A percentile compares a stretch with the other conserved stretches of the same genome.
These are phyloP conservation scores for Hirschioporus abietinus DNA, from an alignment of 768 basidiomycete genomes.

Conservation along the genomic window DNA sequence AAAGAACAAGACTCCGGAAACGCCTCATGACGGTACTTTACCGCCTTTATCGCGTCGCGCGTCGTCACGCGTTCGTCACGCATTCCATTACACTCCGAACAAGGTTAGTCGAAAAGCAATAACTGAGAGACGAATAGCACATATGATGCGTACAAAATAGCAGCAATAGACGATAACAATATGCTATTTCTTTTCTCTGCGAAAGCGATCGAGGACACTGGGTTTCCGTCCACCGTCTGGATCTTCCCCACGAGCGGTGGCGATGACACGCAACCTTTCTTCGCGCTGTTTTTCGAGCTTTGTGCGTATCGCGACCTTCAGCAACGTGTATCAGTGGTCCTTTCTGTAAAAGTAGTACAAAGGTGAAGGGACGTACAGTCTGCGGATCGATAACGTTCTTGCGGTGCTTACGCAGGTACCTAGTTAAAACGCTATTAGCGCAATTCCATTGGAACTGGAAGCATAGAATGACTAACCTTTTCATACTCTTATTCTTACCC, in stretches of 20 bases:
- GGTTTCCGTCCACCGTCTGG: slow-evolving; percentile 20
- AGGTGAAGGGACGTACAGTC: slow-evolving; percentile 44
- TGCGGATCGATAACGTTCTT: slow-evolving; percentile 92
- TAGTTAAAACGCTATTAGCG: slow-evolving; percentile 16
- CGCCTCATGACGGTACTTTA: no score
- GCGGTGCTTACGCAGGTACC: slow-evolving; percentile 81
- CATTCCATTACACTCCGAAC: neutral
- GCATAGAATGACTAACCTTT: slow-evolving; percentile 41
- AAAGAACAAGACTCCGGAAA: neutral
- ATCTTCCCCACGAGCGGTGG: slow-evolving; percentile 18
- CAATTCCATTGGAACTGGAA: neutral
- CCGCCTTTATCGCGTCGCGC: no score
- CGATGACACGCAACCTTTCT: slow-evolving; percentile 31
- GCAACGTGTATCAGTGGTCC: slow-evolving; percentile 21
- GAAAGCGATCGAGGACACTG: slow-evolving; percentile 37
- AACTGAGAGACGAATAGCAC: neutral
- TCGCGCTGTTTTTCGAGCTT: slow-evolving; percentile 58
- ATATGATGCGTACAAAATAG: neutral
- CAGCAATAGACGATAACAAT: neutral
- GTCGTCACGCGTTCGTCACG: neutral
- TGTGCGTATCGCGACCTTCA: slow-evolving; percentile 52
- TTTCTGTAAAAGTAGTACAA: slow-evolving; percentile 5
- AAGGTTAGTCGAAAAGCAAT: neutral
- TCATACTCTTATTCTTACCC: slow-evolving; percentile 82
- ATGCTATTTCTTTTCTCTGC: neutral